Evolutionary conservation across 352 stramenopile species (phyloP), one percentile per base, ranked within the genome.

Genomic region (Pythium diclinum): DNA sequence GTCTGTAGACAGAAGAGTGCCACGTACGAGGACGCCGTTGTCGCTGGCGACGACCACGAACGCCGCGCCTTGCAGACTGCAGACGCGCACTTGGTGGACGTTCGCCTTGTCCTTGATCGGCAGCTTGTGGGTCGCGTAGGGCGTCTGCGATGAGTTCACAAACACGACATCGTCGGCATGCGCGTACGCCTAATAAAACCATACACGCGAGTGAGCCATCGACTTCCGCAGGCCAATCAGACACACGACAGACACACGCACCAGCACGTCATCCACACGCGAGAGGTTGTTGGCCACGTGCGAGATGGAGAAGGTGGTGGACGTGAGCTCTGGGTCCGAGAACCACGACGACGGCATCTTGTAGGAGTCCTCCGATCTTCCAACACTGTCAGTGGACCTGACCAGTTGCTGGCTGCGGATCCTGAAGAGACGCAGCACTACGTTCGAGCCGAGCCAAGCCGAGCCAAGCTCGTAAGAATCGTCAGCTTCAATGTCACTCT

Each of bases 81-180:
- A 90, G 53, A 92, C 70, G 44, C 79, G 81, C 46, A 87, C 81
- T 79, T 92, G 81, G 98, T 73, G 67, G 25, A 73, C 67, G 25
- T 65, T 65, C 19, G 62, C 32, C 40, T 74, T 74, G 28, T 69
- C 68, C 36, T 64, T 66, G 33, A 71, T 65, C 19, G 63, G 63
- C 30, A 74, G 62, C 44, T 74, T 74, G 58, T 70, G 62, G 6
- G 59, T 60, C n/a, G 48, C 21, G 56, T 59, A 74, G 7, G 68
- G 68, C 38, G 52, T 59, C 23, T 74, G 68, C 9, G 42, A 53
- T 4, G 68, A 36, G 48, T 71, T 68, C 19, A 74, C 63, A 38
- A 55, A 67, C 2, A 74, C 63, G 3, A 71, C 63, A 54, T 74
- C 68, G 58, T 70, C 68, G 54, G 67, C 61, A 34, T 74, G 57